Evolutionary conservation across 441 rosid species (phyloP).

Genomic region (Viola pubescens): DNA sequence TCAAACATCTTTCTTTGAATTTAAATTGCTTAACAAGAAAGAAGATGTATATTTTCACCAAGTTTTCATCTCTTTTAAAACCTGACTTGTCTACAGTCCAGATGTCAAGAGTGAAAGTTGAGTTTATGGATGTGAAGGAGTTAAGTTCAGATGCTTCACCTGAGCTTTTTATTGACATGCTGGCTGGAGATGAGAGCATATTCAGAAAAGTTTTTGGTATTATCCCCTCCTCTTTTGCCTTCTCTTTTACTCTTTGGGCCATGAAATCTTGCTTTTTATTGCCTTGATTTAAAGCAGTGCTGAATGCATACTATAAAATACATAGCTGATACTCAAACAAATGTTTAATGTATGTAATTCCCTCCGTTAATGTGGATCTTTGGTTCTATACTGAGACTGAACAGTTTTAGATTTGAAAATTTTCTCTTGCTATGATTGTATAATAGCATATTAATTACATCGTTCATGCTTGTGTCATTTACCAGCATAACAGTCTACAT

Average conservation of each 20-base stretch:
- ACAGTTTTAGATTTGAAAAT: too few species aligned
- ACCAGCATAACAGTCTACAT: too few species aligned
- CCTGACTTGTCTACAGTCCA: conserved; percentile 94
- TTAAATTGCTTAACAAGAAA: conserved; percentile 1
- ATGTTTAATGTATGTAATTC: not conserved
- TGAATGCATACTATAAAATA: not conserved
- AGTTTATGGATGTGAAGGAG: conserved; percentile 77
- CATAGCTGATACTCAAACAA: not conserved
- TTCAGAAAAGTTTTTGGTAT: conserved; percentile 84
- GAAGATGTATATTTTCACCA: conserved; percentile 14
- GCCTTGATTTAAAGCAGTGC: not conserved
- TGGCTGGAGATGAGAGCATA: conserved; percentile 64
- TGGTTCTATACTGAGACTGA: too few species aligned
- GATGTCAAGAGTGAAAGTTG: conserved; percentile 75
- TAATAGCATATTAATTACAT: not conserved
- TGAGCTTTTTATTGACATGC: conserved; percentile 63
- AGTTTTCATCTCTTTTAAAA: conserved; percentile 40
- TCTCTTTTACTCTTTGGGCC: not conserved
- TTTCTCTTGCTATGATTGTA: too few species aligned
- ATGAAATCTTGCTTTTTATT: too few species aligned
- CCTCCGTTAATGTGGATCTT: not conserved
- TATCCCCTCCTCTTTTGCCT: conserved; percentile 11
- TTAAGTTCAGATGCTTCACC: conserved; percentile 46
- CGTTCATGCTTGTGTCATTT: not conserved
- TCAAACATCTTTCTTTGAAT: conserved; percentile 13